Evolutionary conservation across 1,139 yeast species (phyloP), one percentile per base, ranked within the genome.

Genomic region (Fermentozyma sake): DNA sequence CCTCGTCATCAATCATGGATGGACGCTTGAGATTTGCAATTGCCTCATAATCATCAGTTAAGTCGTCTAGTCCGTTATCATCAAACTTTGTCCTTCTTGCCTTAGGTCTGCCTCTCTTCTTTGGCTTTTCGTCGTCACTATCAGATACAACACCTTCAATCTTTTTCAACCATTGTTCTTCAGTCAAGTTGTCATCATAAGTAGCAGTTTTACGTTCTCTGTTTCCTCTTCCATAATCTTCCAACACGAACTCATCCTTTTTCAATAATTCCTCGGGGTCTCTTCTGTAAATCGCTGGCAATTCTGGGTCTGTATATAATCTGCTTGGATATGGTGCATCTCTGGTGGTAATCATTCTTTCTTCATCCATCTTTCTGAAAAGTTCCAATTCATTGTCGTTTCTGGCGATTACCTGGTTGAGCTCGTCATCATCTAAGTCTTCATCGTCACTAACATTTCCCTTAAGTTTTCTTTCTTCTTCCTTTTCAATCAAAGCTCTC

Each of bases 131-230:
- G 7, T 44, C 47, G 14, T 58, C 64, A 21, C 50, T 48, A 23
- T 61, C 70, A 2, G 68, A 60, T 3, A 56, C 49, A 9, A 62
- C 52, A 2, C 72, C 73, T 25, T 76, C 82, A 33, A 76, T 72
- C 39, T 74, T 73, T 44, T 59, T 66, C 35, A 82, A 58, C 91
- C 91, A 82, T 51, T 81, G 87, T 35, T 79, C 89, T 52, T 82
- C 93, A 4, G 86, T 73, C 42, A 81, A 55, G 35, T 79, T 73
- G 46, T 80, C 89, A 39, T 79, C 84, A 44, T 81, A 81, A 6
- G 58, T 55, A 2, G 71, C 68, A 5, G 65, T 59, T 48, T 78
- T 79, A 27, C 84, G 71, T 45, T 79, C 85, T 52, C 89, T 14
- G 70, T 72, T 39, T 28, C 81, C 81, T 48, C 84, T 69, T 6